These are phyloP conservation scores for Staphylotrichum tortipilum DNA, from an alignment of 495 filamentous ascomycete genomes.

Conservation along the genomic window DNA sequence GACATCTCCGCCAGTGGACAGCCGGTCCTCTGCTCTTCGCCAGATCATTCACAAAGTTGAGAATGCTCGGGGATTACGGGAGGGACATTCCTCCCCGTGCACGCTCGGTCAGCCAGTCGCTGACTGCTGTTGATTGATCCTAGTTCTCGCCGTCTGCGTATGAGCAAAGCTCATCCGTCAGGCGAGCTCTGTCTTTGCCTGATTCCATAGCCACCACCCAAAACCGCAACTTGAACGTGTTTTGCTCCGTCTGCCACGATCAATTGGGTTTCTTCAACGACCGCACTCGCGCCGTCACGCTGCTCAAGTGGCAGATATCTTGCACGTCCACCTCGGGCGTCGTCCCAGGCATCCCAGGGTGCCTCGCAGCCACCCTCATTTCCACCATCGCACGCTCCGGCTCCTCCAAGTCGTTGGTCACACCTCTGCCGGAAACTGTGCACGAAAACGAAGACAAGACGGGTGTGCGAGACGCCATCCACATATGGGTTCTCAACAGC, in stretches of 20 bases:
- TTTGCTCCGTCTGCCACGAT: constrained; percentile 31
- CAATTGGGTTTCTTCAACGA: constrained; percentile 47
- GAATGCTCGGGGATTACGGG: constrained; percentile 46
- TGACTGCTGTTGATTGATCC: constrained; percentile 10
- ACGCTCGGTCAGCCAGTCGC: constrained; percentile 19
- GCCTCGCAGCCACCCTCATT: constrained; percentile 39
- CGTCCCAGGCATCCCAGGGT: constrained; percentile 31
- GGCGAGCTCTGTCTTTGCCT: constrained; percentile 4
- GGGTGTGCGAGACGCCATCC: constrained; percentile 22
- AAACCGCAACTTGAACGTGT: constrained; percentile 28
- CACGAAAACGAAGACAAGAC: neutral
- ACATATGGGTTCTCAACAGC: constrained; percentile 64
- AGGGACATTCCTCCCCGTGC: constrained; percentile 46
- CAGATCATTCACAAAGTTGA: constrained; percentile 38
- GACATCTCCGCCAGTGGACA: constrained; percentile 23
- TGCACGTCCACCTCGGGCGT: constrained; percentile 15
- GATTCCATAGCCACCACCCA: neutral
- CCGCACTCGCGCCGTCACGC: constrained; percentile 28
- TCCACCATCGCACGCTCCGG: constrained; percentile 38
- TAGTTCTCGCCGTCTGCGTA: constrained; percentile 20
- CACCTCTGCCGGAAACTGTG: constrained; percentile 26
- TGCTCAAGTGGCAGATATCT: constrained; percentile 33
- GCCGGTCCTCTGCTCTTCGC: constrained; percentile 43
- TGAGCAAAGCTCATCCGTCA: constrained; percentile 13
- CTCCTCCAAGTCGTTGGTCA: constrained; percentile 41